Percentiles rank a stretch among this genome's conserved stretches.
These are phyloP conservation scores for Acacia concinna DNA, from an alignment of 331 rosid species.

Conservation along the genomic window DNA sequence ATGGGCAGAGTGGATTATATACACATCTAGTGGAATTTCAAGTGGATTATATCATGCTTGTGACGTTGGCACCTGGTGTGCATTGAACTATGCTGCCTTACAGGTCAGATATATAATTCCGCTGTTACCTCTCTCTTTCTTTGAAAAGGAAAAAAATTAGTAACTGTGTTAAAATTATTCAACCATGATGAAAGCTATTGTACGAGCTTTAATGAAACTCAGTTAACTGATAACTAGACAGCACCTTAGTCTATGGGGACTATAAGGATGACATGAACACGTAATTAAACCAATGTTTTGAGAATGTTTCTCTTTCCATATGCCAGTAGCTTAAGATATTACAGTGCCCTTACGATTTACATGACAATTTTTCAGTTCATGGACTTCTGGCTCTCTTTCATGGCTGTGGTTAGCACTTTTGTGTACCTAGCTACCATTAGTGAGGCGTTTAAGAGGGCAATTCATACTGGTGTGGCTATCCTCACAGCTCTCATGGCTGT, in stretches of 20 bases:
- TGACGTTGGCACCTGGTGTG: conserved; percentile 92
- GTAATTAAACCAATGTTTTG: background rate
- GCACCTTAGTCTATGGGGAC: background rate
- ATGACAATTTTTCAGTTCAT: conserved; percentile 61
- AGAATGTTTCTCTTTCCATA: background rate
- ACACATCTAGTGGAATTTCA: conserved; percentile 74
- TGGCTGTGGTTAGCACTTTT: conserved; percentile 85
- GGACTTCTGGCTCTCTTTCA: conserved; percentile 94
- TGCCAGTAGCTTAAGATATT: background rate
- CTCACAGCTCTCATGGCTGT: conserved; percentile 82
- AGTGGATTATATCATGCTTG: conserved; percentile 88
- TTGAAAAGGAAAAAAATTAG: background rate
- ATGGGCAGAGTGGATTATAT: conserved; percentile 77
- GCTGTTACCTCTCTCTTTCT: conserved; percentile 7
- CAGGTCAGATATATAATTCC: conserved; percentile 51
- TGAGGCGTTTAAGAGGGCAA: conserved; percentile 67
- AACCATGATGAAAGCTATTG: background rate
- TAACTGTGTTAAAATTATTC: background rate
- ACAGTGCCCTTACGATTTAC: conserved; percentile 2
- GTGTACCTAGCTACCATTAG: conserved; percentile 68
- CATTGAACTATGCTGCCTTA: conserved; percentile 56
- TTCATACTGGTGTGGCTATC: conserved; percentile 70
- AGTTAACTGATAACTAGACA: background rate
- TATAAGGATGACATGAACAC: background rate
- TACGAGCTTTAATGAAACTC: background rate